Conservation (phyloP, 2,329 filamentous ascomycete species). For the Pestalotiopsis sp. region DNA sequence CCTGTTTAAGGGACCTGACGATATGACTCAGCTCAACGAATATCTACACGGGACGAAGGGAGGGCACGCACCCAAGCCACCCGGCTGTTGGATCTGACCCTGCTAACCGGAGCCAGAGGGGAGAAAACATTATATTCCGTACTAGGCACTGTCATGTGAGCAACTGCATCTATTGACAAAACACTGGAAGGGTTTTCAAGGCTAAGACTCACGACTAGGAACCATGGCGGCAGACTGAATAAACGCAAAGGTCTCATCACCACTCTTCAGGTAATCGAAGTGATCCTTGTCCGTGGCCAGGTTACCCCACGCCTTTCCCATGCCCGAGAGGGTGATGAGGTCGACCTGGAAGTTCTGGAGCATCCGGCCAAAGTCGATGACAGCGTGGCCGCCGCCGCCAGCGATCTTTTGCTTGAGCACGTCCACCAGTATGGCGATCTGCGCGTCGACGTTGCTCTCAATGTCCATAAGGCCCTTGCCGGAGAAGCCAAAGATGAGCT, state of each 20-base stretch:
- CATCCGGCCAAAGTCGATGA: slow-evolving; percentile 26
- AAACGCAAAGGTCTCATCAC: slow-evolving; percentile 23
- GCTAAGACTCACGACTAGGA: slow-evolving; percentile 22
- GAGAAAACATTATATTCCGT: slow-evolving; percentile 16
- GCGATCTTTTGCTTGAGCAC: slow-evolving; percentile 19
- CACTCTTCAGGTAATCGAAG: slow-evolving; percentile 26
- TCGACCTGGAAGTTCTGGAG: slow-evolving; percentile 29
- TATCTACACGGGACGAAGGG: neutral
- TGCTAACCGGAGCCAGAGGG: neutral
- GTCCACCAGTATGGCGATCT: slow-evolving; percentile 23
- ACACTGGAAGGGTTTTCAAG: slow-evolving; percentile 25
- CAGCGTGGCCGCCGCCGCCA: neutral
- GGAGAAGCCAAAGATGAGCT: slow-evolving; percentile 10
- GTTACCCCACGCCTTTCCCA: slow-evolving; percentile 27
- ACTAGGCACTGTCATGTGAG: slow-evolving; percentile 26
- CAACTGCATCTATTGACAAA: slow-evolving; percentile 21
- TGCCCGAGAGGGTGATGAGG: slow-evolving; percentile 26
- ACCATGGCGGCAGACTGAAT: slow-evolving; percentile 26
- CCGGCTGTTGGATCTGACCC: neutral
- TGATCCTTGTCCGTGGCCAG: slow-evolving; percentile 26
- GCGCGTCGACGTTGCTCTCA: slow-evolving; percentile 24
- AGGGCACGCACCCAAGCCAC: neutral
- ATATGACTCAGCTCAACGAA: neutral
- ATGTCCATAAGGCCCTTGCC: slow-evolving; percentile 13
- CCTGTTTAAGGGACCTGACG: neutral